phyloP scores from a whole-genome alignment of 306 rosid species.

The peach (Prunus persica) region Prunus_persica_NCBIv2 NC_034016.1:19924001-19924500 shows the following conservation, averaged over 20 bases:
- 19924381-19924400: neutral
- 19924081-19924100: neutral
- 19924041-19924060: no score
- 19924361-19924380: neutral
- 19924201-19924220: neutral
- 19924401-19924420: neutral
- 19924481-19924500: slow-evolving; percentile 12
- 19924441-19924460: neutral
- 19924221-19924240: no score
- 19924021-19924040: neutral
- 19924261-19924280: neutral
- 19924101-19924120: neutral
- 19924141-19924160: neutral
- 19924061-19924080: neutral
- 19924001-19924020: neutral
- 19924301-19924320: neutral
- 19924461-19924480: slow-evolving; percentile 5
- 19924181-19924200: no score
- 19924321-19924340: neutral
- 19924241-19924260: no score
- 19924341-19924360: neutral
- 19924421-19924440: slow-evolving; percentile 1
- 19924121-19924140: neutral
- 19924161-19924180: neutral
- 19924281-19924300: neutral